Base-by-base conservation (phyloP, 352 stramenopile genomes). In the Phytophthora constricta region DNA sequence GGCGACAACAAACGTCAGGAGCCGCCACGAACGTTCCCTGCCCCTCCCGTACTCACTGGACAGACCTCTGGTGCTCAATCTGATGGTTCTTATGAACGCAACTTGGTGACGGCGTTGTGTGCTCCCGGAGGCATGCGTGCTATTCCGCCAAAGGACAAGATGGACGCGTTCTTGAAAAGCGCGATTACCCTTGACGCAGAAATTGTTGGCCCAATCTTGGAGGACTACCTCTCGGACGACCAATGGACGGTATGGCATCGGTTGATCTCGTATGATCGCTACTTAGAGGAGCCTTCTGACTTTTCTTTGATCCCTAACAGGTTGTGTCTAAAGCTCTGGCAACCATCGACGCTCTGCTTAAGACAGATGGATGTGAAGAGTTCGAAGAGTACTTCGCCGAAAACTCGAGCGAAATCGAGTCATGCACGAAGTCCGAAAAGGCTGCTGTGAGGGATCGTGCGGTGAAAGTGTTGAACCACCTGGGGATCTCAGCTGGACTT, bases 241-340 rank as follows among this genome's bases (percentile, higher is more conserved):
- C 81, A 92, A 50, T 96, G 87, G 87, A 92, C 84, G 34, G 84
- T 80, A 74, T 27, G 62, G 23, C 42, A 23, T 3, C 22, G 8
- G 23, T 20, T 26, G 42, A 46, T 34, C 5, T 25, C 9, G 14
- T 16, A 16, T 42, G n/a, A 19, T 10, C n/a, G 34, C 8, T 20
- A 53, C 14, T 41, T 20, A 31, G 14, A 45, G 20, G 13, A 25
- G 23, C 11, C 43, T 23, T 33, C n/a, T 66, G 37, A 26, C 20
- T 13, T 34, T 26, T 54, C 17, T 28, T 60, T 80, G 87, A 63
- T 80, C 74, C 0, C 87, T 14, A 72, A 73, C 89, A 96, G 65
- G 91, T 98, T 68, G 82, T 96, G 26, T 97, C 93, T 9, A 98
- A 98, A 75, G 96, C 94, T 1, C 76, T 98, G 9, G 94, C 94